Conservation (phyloP, 768 basidiomycete genomes). For the Amanita brunnescens region DNA sequence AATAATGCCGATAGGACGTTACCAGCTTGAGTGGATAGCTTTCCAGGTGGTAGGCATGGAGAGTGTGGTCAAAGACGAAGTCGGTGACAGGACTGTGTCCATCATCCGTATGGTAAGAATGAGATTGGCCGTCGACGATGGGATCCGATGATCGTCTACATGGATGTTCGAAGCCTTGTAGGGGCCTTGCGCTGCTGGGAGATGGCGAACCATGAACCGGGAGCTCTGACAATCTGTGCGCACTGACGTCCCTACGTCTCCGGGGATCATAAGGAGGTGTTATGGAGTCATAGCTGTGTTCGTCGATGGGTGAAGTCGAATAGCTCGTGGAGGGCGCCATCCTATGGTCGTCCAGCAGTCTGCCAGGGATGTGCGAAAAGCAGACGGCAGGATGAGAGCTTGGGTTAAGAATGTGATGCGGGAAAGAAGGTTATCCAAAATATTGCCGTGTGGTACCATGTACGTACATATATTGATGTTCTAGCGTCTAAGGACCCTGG, state of each 20-base stretch:
- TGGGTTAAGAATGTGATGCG: background rate
- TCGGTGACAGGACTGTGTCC: background rate
- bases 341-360: background rate
- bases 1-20: background rate
- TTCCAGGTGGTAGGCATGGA: background rate
- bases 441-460: constrained; percentile 4
- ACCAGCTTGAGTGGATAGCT: constrained; percentile 3
- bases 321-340: background rate
- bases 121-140: constrained; percentile 1
- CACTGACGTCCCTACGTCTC: background rate
- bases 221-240: background rate
- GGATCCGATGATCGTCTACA: background rate
- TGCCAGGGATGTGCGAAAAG: background rate
- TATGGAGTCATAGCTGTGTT: background rate
- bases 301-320: background rate
- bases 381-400: background rate
- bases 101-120: background rate
- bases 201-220: background rate
- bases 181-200: background rate
- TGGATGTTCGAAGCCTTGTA: background rate
- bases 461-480: constrained; percentile 3
- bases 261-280: background rate
- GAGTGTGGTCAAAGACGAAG: background rate
- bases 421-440: constrained; percentile 8
- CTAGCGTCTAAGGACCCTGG: background rate